Evolutionary conservation across 768 basidiomycete species (phyloP).

Genomic region (Suillus subluteus): DNA sequence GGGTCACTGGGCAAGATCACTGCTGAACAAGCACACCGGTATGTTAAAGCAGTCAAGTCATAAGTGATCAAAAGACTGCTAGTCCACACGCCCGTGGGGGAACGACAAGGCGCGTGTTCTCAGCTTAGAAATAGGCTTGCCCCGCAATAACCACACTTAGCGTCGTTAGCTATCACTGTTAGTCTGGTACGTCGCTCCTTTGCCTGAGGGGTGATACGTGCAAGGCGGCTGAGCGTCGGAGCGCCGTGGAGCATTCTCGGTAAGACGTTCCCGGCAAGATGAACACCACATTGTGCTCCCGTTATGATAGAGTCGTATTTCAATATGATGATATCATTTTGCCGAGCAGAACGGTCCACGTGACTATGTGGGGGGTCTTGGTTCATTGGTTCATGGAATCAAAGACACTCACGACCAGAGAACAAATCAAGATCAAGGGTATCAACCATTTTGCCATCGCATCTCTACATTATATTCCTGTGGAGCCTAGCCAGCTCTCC

Average conservation of each 20-base stretch:
- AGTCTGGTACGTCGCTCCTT: background rate
- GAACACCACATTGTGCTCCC: too few relatives aligned
- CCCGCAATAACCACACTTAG: background rate
- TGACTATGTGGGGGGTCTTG: background rate
- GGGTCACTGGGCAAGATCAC: background rate
- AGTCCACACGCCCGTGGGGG: background rate
- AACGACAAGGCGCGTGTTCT: background rate
- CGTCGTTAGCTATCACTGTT: background rate
- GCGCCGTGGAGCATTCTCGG: background rate
- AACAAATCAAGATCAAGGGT: background rate
- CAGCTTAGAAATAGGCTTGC: background rate
- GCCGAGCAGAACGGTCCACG: background rate
- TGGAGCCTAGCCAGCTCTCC: conserved; percentile 33
- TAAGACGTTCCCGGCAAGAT: too few relatives aligned
- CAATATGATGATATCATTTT: background rate
- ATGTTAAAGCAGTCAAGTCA: background rate
- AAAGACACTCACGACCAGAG: background rate
- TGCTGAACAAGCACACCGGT: background rate
- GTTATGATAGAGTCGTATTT: background rate
- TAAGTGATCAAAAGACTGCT: background rate
- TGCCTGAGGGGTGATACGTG: background rate
- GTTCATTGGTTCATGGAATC: background rate
- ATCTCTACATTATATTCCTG: conserved; percentile 10
- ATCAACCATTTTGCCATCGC: background rate
- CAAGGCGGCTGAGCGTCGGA: background rate